A percentile compares a stretch with the other conserved stretches of the same genome.
Conservation (phyloP, 805 yeast species). For the Candida nitratophila region DNA sequence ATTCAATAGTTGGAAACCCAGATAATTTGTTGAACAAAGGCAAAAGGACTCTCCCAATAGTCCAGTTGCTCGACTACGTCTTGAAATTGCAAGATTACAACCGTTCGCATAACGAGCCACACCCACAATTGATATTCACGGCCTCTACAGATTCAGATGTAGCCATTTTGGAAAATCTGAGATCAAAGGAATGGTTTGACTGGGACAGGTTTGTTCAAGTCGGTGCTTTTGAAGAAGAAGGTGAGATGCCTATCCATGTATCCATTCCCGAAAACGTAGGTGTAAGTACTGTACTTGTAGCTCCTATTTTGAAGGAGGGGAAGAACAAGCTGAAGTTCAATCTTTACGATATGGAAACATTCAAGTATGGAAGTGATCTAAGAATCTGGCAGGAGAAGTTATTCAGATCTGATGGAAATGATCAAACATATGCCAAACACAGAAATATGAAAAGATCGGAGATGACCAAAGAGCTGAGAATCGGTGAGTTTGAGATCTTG, state of each 20-base stretch:
- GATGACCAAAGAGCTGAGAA: constrained; percentile 12
- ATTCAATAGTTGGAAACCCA: constrained; percentile 18
- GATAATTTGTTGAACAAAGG: constrained; percentile 8
- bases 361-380: constrained; percentile 16
- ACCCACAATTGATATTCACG: constrained; percentile 23
- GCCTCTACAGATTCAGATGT: constrained; percentile 28
- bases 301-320: constrained; percentile 12
- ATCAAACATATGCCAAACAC: constrained; percentile 12
- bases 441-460: constrained; percentile 16
- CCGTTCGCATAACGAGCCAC: constrained; percentile 23
- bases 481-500: constrained; percentile 16
- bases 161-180: constrained; percentile 43
- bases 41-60: constrained; percentile 20
- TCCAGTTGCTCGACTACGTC: constrained; percentile 24
- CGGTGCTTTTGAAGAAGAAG: constrained; percentile 16
- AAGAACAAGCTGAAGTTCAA: constrained; percentile 12
- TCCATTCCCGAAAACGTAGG: constrained; percentile 16
- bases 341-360: constrained; percentile 18
- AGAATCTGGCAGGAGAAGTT: constrained; percentile 15
- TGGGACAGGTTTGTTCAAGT: constrained; percentile 23
- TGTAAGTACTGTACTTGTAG: constrained; percentile 16
- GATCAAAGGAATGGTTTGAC: constrained; percentile 43
- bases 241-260: constrained; percentile 15
- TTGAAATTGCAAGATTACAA: constrained; percentile 24
- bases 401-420: constrained; percentile 16